Base-by-base conservation (phyloP, 2,329 filamentous ascomycete genomes). In the Mycocentrospora acerina region DNA sequence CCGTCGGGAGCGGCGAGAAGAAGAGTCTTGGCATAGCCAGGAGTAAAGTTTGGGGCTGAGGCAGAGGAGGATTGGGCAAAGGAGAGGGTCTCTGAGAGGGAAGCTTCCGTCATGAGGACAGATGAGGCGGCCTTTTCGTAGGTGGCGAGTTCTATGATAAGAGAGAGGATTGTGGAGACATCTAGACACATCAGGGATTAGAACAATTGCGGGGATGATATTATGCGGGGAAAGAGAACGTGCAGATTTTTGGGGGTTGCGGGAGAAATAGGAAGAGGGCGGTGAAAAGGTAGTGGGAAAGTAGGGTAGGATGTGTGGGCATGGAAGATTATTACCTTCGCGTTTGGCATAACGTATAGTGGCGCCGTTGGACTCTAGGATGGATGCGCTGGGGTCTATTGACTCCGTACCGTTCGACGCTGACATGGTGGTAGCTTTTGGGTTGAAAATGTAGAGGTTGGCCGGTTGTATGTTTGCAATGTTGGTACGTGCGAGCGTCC, bases 131-230 rank as follows among this genome's bases (percentile, higher is more conserved):
- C 86, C 18, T 91, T 82, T 67, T 96, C 90, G 73, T 96, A 95
- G 55, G 83, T 80, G 53, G 91, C 91, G 7, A 97, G 82, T 62
- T 90, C 91, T 37, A 82, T 79, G 69, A 97, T 90, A 60, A 96
- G 76, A 51, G 76, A 70, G 17, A 95, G 80, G 65, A 97, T 95
- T n/a, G 76, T 74, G 16, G 83, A 80, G 40, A 94, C 81, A 60
- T 97, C 91, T 95, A 43, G 25, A 15, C 9, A n/a, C n/a, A n/a
- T n/a, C n/a, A n/a, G 32, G 8, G 17, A 18, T n/a, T 22, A 22
- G 19, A 9, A 30, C 42, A 46, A 36, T 44, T 18, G 13, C 2
- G 14, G 22, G 13, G 22, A 22, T 7, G 13, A 9, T 4, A 7
- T n/a, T n/a, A n/a, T n/a, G n/a, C n/a, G n/a, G n/a, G n/a, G n/a